These are phyloP conservation scores for Dorcoceras hygrometricum DNA, from an alignment of 257 asterid species.

Conservation along the genomic window DNA sequence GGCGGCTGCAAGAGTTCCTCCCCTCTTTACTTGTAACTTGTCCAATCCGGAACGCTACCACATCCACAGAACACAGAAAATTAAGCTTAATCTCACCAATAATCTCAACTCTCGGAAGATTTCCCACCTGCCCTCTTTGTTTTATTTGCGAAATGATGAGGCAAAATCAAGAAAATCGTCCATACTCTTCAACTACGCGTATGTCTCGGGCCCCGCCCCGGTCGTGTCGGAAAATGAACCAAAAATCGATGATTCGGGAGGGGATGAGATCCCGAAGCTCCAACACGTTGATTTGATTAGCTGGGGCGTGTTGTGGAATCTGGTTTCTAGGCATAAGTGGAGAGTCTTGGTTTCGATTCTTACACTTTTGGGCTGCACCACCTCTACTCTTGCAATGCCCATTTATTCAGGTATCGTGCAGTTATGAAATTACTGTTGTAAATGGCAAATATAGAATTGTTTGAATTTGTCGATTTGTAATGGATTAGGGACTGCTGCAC, in stretches of 20 bases:
- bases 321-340: slow-evolving; percentile 65
- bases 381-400: slow-evolving; percentile 84
- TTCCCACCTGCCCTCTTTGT: slow-evolving; percentile 25
- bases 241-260: slow-evolving; percentile 40
- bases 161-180: slow-evolving; percentile 26
- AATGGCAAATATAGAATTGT: not conserved
- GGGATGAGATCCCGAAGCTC: slow-evolving; percentile 23
- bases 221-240: slow-evolving; percentile 61
- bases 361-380: slow-evolving; percentile 64
- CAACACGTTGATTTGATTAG: slow-evolving; percentile 58
- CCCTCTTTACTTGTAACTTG: slow-evolving; percentile 25
- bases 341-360: slow-evolving; percentile 55
- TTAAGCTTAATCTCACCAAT: slow-evolving; percentile 24
- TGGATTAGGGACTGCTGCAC: not conserved
- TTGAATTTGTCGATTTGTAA: slow-evolving; percentile 3
- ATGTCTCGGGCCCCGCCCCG: slow-evolving; percentile 61
- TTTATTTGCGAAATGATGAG: slow-evolving; percentile 24
- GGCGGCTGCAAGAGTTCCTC: slow-evolving; percentile 21
- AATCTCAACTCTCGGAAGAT: slow-evolving; percentile 8
- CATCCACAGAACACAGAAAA: slow-evolving; percentile 20
- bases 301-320: slow-evolving; percentile 80
- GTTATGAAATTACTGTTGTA: not conserved
- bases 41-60: slow-evolving; percentile 12
- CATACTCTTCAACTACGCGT: slow-evolving; percentile 39
- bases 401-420: slow-evolving; percentile 56